A percentile compares a stretch with the other conserved stretches of the same genome.
Evolutionary conservation across 805 yeast genomes (phyloP).

Genomic region (Lipomyces sp.): DNA sequence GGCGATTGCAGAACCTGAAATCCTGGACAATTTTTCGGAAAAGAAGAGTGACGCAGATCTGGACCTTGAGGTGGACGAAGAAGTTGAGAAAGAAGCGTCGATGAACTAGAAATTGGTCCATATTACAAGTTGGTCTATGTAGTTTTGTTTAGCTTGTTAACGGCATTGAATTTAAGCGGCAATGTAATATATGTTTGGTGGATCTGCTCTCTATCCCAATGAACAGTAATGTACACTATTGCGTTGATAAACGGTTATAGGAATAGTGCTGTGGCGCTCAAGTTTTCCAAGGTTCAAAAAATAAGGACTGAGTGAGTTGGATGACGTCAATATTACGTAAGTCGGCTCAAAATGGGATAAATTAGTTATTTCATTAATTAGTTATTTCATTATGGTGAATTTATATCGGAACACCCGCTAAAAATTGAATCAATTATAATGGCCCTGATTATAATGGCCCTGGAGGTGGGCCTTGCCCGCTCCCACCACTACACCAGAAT

Average conservation of each 20-base stretch:
- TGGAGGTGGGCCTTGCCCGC: background rate
- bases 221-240: background rate
- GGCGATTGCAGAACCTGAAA: background rate
- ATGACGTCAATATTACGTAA: background rate
- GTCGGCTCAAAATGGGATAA: background rate
- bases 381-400: no score
- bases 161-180: background rate
- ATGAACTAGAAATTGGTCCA: constrained; percentile 8
- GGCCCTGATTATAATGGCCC: no score
- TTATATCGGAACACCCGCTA: no score
- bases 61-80: constrained; percentile 24
- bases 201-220: background rate
- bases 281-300: no score
- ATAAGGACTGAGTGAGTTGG: background rate
- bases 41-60: constrained; percentile 11
- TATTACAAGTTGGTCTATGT: background rate
- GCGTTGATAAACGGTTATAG: background rate
- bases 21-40: background rate
- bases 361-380: no score
- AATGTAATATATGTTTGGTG: constrained; percentile 1
- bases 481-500: background rate
- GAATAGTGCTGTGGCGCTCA: background rate
- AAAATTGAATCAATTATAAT: no score
- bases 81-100: constrained; percentile 26
- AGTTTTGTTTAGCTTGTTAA: constrained; percentile 1